Conservation (phyloP, 176 grass and related monocot species). For the Rhynchospora tenuis region DNA sequence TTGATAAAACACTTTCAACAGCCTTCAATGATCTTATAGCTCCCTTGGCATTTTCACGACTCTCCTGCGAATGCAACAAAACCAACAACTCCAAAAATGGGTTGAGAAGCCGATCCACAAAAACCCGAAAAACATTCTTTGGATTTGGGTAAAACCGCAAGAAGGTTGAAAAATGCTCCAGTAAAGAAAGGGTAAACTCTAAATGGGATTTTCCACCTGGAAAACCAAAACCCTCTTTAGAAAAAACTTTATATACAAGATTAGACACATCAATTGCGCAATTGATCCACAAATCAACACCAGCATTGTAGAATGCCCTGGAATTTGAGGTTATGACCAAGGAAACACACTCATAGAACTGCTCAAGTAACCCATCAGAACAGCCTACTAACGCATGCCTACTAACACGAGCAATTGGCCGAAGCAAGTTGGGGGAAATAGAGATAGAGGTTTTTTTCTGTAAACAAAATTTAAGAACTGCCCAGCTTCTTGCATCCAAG, state of each 20-base stretch:
- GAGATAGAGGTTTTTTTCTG: constrained; percentile 52
- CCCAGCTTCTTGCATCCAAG: constrained; percentile 73
- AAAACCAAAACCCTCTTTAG: constrained; percentile 36
- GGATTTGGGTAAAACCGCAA: constrained; percentile 78
- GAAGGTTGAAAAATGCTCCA: constrained; percentile 71
- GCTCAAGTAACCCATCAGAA: constrained; percentile 43
- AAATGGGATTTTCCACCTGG: constrained; percentile 22
- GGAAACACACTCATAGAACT: constrained; percentile 54
- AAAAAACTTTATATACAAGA: constrained; percentile 56
- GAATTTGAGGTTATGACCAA: constrained; percentile 65
- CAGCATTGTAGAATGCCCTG: constrained; percentile 76
- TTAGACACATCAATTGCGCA: constrained; percentile 55
- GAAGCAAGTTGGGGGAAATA: constrained; percentile 66
- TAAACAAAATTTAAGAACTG: constrained; percentile 56
- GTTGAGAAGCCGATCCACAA: constrained; percentile 69
- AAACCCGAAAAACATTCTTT: constrained; percentile 80
- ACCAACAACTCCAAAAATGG: constrained; percentile 72
- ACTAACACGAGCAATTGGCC: constrained; percentile 52
- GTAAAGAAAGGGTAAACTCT: constrained; percentile 50
- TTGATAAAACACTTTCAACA: constrained; percentile 80
- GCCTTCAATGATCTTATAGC: constrained; percentile 37
- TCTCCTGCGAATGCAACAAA: constrained; percentile 66
- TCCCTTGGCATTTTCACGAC: constrained; percentile 29
- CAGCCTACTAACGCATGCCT: constrained; percentile 38
- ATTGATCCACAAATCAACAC: constrained; percentile 71